phyloP scores from a whole-genome alignment of 495 filamentous ascomycete genomes.

The Trichoderma reesei region DNA sequence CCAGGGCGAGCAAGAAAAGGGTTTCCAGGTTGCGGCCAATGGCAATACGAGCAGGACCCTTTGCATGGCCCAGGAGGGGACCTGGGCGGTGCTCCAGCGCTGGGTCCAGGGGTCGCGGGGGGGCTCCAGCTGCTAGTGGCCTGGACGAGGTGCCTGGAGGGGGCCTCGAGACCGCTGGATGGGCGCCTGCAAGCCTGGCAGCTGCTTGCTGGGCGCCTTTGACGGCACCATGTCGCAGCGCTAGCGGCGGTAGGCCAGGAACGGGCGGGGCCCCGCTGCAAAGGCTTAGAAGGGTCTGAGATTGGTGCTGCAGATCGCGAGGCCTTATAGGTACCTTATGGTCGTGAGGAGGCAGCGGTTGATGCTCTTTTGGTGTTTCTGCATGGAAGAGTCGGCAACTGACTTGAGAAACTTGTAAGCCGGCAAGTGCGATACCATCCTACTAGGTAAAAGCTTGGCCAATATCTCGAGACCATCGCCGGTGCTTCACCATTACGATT shows the following conservation, averaged over 20 bases:
- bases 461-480: too few species aligned
- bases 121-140: not conserved
- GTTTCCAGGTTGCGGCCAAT: not conserved
- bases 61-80: not conserved
- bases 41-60: not conserved
- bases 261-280: conserved; percentile 7
- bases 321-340: too few species aligned
- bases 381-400: too few species aligned
- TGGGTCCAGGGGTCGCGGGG: not conserved
- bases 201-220: not conserved
- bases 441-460: too few species aligned
- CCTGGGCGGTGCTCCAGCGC: not conserved
- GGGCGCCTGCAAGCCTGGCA: too few species aligned
- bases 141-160: not conserved
- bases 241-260: conserved; percentile 6
- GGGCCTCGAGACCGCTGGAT: too few species aligned
- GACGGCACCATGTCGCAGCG: conserved; percentile 4
- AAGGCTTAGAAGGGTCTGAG: too few species aligned
- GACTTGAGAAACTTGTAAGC: too few species aligned
- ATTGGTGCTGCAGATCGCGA: not conserved
- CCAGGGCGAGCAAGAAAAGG: not conserved
- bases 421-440: too few species aligned
- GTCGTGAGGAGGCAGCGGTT: too few species aligned
- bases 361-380: too few species aligned
- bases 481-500: too few species aligned